These are phyloP conservation scores for Aspergillus costaricaensis DNA, from an alignment of 2,329 filamentous ascomycete species.

Conservation along the genomic window DNA sequence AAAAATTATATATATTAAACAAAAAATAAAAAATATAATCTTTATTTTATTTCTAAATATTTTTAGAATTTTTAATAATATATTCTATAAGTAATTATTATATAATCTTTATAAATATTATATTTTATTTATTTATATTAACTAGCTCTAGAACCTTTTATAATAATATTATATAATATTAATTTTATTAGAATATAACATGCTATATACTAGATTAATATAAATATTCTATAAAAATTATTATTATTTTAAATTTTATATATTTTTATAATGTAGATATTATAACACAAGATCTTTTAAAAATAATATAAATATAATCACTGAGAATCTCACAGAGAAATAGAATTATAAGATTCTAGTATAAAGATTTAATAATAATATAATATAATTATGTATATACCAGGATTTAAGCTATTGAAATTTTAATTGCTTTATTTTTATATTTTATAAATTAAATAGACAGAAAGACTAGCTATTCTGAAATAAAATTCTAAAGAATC, in stretches of 20 bases:
- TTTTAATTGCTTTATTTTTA: not conserved
- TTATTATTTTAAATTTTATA: not conserved
- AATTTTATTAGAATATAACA: not conserved
- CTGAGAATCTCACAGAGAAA: fast-evolving
- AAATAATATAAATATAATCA: not conserved
- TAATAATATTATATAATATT: not conserved
- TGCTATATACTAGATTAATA: not conserved
- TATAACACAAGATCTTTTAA: not conserved
- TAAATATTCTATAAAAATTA: not conserved
- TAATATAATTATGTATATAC: not conserved
- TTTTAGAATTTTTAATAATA: not conserved
- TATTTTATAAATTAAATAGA: not conserved
- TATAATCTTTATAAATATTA: not conserved
- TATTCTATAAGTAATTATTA: not conserved
- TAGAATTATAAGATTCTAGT: not conserved
- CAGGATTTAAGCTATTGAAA: not conserved
- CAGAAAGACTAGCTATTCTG: not conserved
- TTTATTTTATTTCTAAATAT: not conserved
- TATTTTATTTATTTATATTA: not conserved
- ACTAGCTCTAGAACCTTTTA: not conserved
- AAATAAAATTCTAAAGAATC: not conserved
- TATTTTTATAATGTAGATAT: not conserved
- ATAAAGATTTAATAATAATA: not conserved
- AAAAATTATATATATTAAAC: not conserved
- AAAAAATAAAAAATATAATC: not conserved